These are phyloP conservation scores for Yamadazyma friedrichii DNA, from an alignment of 1,139 yeast genomes.

Conservation along the genomic window DNA sequence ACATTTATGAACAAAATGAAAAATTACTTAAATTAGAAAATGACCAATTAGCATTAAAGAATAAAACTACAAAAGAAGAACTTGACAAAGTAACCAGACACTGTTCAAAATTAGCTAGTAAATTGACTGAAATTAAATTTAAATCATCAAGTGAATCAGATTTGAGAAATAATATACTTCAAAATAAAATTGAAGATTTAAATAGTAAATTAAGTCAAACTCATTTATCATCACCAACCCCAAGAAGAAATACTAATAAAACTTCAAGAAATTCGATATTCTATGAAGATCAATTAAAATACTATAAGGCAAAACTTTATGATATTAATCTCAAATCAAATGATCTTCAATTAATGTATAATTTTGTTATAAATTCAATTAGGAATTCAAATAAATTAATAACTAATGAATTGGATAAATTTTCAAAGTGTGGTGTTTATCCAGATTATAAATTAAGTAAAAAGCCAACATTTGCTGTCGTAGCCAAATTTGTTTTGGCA, in stretches of 20 bases:
- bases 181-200: constrained; percentile 13
- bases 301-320: constrained; percentile 37
- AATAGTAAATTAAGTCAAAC: constrained; percentile 9
- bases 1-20: constrained; percentile 17
- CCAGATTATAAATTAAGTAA: constrained; percentile 32
- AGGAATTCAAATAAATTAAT: constrained; percentile 41
- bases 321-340: constrained; percentile 38
- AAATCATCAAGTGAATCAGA: constrained; percentile 7
- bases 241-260: constrained; percentile 1
- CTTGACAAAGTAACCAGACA: constrained; percentile 26
- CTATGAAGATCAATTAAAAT: constrained; percentile 27
- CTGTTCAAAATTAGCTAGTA: constrained; percentile 31
- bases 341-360: constrained; percentile 54
- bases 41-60: constrained; percentile 20
- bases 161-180: constrained; percentile 7
- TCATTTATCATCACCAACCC: constrained; percentile 9
- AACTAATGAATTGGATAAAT: constrained; percentile 40
- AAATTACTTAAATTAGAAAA: constrained; percentile 21
- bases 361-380: constrained; percentile 47
- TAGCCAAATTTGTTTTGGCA: constrained; percentile 58
- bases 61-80: constrained; percentile 23
- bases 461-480: constrained; percentile 29
- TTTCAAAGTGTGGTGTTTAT: constrained; percentile 49
- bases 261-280: constrained; percentile 13
- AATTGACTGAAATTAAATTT: constrained; percentile 22